Base-by-base conservation (phyloP, 2,329 filamentous ascomycete species). In the Malbranchea zuffiana region DNA sequence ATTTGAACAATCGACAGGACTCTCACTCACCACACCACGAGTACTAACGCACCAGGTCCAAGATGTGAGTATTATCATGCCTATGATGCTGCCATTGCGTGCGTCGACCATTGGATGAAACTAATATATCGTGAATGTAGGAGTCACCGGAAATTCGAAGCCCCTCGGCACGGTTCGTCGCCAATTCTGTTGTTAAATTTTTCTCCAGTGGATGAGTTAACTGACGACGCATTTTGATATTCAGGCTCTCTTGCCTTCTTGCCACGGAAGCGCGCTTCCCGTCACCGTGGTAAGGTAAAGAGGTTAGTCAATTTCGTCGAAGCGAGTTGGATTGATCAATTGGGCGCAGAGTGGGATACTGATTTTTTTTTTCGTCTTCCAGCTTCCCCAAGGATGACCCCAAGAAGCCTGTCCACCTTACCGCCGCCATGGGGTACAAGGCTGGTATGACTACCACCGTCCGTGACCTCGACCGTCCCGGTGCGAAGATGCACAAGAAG, bases 381-480 rank as follows among this genome's bases (percentile, higher is more conserved):
- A 92, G 85, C 71, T 98, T 98, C 80, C 90, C 90, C 65, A 96
- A 96, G 82, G 90, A 98, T 83, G 87, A 98, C 77, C 74, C 86
- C 63, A 96, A 96, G 83, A 93, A 96, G 81, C 84, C 87, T 61
- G 85, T 95, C 68, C 90, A 98, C 78, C 79, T 98, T 61, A 98
- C 90, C 50, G 90, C 90, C 62, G 72, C 85, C 62, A 87, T 96
- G 80, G 90, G 90, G 67, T 98, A 98, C 81, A 98, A 98, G 85
- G 90, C 90, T 66, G 90, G 90, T 68, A 98, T 98, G 90, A 95
- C 86, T 68, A 98, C 90, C 61, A 90, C 96, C 69, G 90, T 98
- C 67, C 88, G 90, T 71, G 88, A 95, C 70, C 78, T 96, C 68
- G 90, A 98, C 79, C 83, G 90, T 70, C 90, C 90, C 53, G 90